phyloP scores from a whole-genome alignment of 805 yeast genomes.

The Candida saitoana region DNA sequence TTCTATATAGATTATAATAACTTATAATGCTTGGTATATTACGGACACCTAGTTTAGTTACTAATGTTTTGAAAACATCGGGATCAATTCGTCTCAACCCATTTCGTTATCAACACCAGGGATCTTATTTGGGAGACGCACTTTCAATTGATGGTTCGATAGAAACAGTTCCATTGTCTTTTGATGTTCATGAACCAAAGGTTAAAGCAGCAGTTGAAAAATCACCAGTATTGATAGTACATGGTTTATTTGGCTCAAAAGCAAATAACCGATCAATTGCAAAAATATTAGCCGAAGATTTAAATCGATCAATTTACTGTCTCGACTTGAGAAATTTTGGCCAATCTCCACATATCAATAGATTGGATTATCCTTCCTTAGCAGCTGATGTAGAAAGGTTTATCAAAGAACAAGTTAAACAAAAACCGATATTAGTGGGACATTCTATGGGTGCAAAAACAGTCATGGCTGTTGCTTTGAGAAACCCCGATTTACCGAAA shows the following conservation, averaged over 20 bases:
- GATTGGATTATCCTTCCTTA: slow-evolving; percentile 76
- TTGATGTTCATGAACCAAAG: slow-evolving; percentile 42
- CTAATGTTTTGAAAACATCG: not conserved
- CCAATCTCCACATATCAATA: slow-evolving; percentile 68
- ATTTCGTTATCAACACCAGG: slow-evolving; percentile 1
- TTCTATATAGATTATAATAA: not conserved
- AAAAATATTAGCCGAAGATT: slow-evolving; percentile 43
- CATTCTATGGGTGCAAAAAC: slow-evolving; percentile 94
- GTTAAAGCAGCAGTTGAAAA: slow-evolving; percentile 16
- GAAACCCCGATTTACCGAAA: slow-evolving; percentile 58
- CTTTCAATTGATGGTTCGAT: slow-evolving; percentile 29
- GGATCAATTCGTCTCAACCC: not conserved
- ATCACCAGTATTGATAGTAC: slow-evolving; percentile 73
- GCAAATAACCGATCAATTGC: slow-evolving; percentile 81
- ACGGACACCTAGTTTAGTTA: not conserved
- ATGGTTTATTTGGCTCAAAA: slow-evolving; percentile 86
- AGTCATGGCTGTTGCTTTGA: slow-evolving; percentile 79
- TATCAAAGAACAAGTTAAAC: slow-evolving; percentile 39
- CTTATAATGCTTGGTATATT: not conserved
- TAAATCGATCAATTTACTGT: slow-evolving; percentile 59
- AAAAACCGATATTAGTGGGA: slow-evolving; percentile 62
- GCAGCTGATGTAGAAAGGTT: slow-evolving; percentile 84
- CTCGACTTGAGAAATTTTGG: slow-evolving; percentile 90
- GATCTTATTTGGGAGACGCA: slow-evolving; percentile 28
- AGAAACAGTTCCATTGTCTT: slow-evolving; percentile 52